A percentile compares a stretch with the other conserved stretches of the same genome.
These are phyloP conservation scores for Ceratocystis variospora DNA, from an alignment of 2,329 filamentous ascomycete species.

Conservation along the genomic window DNA sequence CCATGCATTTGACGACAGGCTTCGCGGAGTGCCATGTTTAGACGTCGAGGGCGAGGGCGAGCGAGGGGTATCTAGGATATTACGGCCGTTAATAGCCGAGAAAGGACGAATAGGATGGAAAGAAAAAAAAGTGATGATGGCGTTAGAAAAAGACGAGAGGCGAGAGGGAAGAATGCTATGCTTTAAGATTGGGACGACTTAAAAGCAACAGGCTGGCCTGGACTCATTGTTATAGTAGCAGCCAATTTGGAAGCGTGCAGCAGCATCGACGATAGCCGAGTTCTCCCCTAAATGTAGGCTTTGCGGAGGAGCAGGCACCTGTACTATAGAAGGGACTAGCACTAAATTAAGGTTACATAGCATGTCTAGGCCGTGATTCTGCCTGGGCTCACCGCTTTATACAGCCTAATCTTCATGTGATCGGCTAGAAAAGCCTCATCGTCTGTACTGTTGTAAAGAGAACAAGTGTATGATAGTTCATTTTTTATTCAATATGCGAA, in stretches of 20 bases:
- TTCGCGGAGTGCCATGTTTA: conserved; percentile 24
- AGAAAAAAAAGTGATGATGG: neutral
- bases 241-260: neutral
- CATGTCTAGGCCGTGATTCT: neutral
- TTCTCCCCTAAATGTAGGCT: neutral
- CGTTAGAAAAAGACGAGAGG: neutral
- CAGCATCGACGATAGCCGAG: neutral
- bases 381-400: conserved; percentile 6
- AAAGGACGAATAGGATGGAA: neutral
- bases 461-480: neutral
- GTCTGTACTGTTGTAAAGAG: neutral
- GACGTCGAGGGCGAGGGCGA: neutral
- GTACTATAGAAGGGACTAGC: neutral
- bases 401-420: neutral
- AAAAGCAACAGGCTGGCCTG: neutral
- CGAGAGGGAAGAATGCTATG: neutral
- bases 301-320: neutral
- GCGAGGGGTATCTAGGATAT: neutral
- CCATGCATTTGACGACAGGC: conserved; percentile 41
- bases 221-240: neutral
- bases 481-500: neutral
- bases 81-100: too few species aligned
- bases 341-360: neutral
- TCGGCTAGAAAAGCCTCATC: neutral
- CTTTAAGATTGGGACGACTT: neutral